Conservation (phyloP, 73 alveolate species). For the Paramecium sexaurelia region DNA sequence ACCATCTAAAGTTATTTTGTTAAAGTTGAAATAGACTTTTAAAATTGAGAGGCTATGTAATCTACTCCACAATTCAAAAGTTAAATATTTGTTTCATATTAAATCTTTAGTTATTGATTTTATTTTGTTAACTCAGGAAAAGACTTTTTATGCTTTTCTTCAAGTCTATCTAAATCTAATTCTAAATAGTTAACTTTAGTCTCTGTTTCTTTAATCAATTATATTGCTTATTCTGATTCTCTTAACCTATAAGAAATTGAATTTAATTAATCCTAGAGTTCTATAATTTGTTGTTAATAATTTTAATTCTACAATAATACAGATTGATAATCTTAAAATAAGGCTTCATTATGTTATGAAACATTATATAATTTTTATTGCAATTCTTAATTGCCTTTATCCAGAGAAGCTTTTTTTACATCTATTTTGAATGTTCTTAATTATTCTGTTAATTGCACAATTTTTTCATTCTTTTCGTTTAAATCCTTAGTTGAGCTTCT, state of each 20-base stretch:
- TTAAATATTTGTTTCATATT: neutral
- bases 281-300: neutral
- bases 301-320: neutral
- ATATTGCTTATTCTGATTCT: constrained; percentile 45
- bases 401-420: neutral
- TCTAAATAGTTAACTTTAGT: constrained; percentile 20
- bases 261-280: constrained; percentile 12
- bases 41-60: neutral
- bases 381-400: neutral
- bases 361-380: neutral
- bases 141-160: neutral
- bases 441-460: neutral
- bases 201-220: constrained; percentile 14
- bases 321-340: constrained; percentile 30
- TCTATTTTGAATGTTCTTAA: neutral
- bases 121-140: neutral
- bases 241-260: constrained; percentile 23
- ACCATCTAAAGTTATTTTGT: neutral
- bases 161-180: constrained; percentile 8
- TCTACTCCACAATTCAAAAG: constrained; percentile 11
- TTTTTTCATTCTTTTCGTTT: constrained; percentile 3
- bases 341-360: neutral
- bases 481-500: neutral
- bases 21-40: neutral
- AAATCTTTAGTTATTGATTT: neutral